These are phyloP conservation scores for Kuraishia hungarica DNA, from an alignment of 805 yeast species.

Conservation along the genomic window DNA sequence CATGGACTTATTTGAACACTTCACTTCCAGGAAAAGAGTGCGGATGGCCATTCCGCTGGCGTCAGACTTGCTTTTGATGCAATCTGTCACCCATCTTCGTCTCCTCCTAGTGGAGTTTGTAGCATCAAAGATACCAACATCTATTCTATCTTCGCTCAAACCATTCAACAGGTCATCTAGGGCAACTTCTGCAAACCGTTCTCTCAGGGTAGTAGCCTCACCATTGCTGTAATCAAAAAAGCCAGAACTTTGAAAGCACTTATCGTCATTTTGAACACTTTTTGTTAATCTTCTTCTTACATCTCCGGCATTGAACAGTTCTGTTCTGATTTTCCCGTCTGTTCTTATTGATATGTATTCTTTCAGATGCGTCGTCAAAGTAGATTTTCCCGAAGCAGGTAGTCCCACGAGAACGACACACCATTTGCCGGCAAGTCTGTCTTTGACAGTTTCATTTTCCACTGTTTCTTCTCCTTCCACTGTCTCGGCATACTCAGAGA, in stretches of 20 bases:
- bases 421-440: constrained; percentile 13
- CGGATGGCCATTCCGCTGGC: constrained; percentile 29
- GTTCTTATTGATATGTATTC: constrained; percentile 13
- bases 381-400: constrained; percentile 91
- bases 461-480: too few relatives aligned
- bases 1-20: constrained; percentile 43
- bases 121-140: constrained; percentile 86
- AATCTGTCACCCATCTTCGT: constrained; percentile 43
- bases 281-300: constrained; percentile 26
- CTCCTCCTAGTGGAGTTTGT: constrained; percentile 61
- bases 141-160: constrained; percentile 67
- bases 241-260: constrained; percentile 23
- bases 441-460: not conserved
- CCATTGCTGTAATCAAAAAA: constrained; percentile 39
- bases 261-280: constrained; percentile 16
- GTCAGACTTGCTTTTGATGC: constrained; percentile 45
- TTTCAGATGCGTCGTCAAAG: constrained; percentile 19
- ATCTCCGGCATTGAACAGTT: constrained; percentile 44
- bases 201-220: constrained; percentile 56
- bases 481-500: not conserved
- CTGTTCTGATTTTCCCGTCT: constrained; percentile 11
- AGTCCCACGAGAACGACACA: constrained; percentile 54
- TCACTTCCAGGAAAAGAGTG: constrained; percentile 50
- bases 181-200: constrained; percentile 93
- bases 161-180: constrained; percentile 68